Conservation (phyloP, 75 land plant species). For the Picea sitchensis region DNA sequence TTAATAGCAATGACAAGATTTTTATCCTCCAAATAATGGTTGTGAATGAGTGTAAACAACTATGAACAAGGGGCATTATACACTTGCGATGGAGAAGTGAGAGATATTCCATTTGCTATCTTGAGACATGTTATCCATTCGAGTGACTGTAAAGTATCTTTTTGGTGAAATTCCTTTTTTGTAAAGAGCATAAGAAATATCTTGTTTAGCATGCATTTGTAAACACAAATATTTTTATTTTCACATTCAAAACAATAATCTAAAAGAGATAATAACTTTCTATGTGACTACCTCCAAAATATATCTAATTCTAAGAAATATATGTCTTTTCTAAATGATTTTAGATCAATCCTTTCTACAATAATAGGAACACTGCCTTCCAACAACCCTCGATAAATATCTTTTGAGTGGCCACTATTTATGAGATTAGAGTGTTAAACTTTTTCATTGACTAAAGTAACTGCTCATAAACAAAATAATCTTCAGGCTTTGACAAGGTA, state of each 20-base stretch:
- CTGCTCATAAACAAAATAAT: conserved; percentile 63
- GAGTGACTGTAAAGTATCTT: too few species aligned
- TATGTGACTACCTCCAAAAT: conserved; percentile 56
- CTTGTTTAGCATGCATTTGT: conserved; percentile 62
- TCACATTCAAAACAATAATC: conserved; percentile 79
- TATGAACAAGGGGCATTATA: conserved; percentile 65
- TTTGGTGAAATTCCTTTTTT: too few species aligned
- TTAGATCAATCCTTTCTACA: conserved; percentile 64
- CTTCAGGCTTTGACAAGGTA: conserved; percentile 59
- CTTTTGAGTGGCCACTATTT: conserved; percentile 83
- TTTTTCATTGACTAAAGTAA: conserved; percentile 53
- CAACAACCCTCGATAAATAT: conserved; percentile 58
- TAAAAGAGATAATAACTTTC: conserved; percentile 65
- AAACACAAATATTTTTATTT: conserved; percentile 73
- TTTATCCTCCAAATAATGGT: too few species aligned
- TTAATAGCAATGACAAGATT: too few species aligned
- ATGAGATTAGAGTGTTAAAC: conserved; percentile 62
- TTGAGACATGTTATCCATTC: too few species aligned
- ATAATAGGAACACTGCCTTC: conserved; percentile 60
- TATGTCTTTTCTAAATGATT: conserved; percentile 40
- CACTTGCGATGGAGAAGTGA: conserved; percentile 73
- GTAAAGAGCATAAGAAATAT: too few species aligned
- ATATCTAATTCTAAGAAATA: conserved; percentile 64
- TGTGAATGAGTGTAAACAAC: conserved; percentile 17
- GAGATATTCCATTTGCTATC: conserved; percentile 68